Percentiles rank a stretch among this genome's conserved stretches.
These are phyloP conservation scores for Pinus albicaulis DNA, from an alignment of 75 land plant genomes.

Conservation along the genomic window DNA sequence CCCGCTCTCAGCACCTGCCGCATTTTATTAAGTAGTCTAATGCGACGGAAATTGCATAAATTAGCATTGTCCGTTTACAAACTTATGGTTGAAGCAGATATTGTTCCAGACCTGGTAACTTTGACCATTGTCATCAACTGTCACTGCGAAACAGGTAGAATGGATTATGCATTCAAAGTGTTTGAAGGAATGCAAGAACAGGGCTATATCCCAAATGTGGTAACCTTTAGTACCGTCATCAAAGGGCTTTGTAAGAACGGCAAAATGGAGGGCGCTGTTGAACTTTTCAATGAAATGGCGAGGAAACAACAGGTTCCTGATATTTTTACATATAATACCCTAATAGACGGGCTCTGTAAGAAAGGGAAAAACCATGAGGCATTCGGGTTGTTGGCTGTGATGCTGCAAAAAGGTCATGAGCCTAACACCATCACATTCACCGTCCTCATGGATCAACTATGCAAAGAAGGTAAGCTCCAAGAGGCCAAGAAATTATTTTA, in stretches of 20 bases:
- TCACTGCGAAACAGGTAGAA: constrained; percentile 40
- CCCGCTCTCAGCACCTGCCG: too few species aligned
- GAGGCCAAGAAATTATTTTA: constrained; percentile 28
- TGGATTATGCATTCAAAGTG: constrained; percentile 35
- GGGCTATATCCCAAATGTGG: constrained; percentile 32
- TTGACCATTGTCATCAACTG: constrained; percentile 47
- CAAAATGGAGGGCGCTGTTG: constrained; percentile 39
- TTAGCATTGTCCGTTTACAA: not conserved
- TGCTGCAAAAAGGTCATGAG: constrained; percentile 36
- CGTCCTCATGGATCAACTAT: constrained; percentile 57
- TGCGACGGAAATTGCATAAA: too few species aligned
- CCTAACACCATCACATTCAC: constrained; percentile 78
- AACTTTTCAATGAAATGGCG: constrained; percentile 49
- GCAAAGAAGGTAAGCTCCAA: constrained; percentile 36
- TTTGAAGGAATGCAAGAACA: constrained; percentile 40
- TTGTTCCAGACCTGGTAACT: constrained; percentile 5
- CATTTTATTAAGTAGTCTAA: too few species aligned
- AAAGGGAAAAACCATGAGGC: constrained; percentile 47
- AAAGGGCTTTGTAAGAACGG: constrained; percentile 42
- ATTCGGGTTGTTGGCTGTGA: constrained; percentile 34
- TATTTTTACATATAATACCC: constrained; percentile 58
- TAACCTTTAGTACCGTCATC: constrained; percentile 49
- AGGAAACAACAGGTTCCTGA: constrained; percentile 42
- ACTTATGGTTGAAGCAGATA: not conserved
- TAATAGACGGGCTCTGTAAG: constrained; percentile 68